Conservation (phyloP, 2,329 filamentous ascomycete species). For the Drechslerella coelobrocha region DNA sequence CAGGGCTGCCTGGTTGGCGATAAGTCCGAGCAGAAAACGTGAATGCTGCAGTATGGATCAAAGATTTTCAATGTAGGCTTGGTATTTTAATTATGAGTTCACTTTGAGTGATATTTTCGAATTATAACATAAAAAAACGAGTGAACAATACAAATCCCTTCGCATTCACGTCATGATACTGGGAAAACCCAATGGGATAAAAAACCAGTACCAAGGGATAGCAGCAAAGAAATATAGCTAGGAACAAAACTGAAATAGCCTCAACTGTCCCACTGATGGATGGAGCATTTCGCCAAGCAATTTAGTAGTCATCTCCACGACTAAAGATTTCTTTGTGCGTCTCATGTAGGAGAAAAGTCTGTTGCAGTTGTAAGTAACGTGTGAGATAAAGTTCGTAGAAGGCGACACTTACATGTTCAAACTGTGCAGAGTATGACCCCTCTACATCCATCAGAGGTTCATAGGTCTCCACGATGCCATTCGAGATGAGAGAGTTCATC, state of each 20-base stretch:
- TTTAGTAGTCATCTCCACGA: conserved; percentile 81
- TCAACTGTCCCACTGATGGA: not conserved
- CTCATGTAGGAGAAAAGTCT: conserved; percentile 79
- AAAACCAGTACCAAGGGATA: conserved; percentile 33
- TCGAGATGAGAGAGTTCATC: conserved; percentile 43
- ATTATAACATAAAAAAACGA: too few relatives aligned
- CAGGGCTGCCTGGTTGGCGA: too few relatives aligned
- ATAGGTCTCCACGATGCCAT: conserved; percentile 78
- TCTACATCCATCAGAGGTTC: conserved; percentile 81
- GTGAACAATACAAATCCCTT: too few relatives aligned
- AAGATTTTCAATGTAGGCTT: too few relatives aligned
- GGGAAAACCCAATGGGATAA: conserved; percentile 23
- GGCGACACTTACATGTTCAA: conserved; percentile 76
- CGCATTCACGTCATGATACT: conserved; percentile 25
- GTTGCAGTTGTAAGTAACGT: not conserved
- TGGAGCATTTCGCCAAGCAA: not conserved
- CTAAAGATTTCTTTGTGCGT: conserved; percentile 87
- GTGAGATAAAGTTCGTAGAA: not conserved
- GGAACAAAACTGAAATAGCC: not conserved
- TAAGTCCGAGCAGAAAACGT: too few relatives aligned
- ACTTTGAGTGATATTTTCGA: too few relatives aligned
- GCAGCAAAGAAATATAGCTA: not conserved
- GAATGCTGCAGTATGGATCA: too few relatives aligned
- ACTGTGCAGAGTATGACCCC: conserved; percentile 93
- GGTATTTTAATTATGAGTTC: too few relatives aligned